phyloP scores from a whole-genome alignment of 2,329 filamentous ascomycete genomes.

The Diaporthe sp. region DNA sequence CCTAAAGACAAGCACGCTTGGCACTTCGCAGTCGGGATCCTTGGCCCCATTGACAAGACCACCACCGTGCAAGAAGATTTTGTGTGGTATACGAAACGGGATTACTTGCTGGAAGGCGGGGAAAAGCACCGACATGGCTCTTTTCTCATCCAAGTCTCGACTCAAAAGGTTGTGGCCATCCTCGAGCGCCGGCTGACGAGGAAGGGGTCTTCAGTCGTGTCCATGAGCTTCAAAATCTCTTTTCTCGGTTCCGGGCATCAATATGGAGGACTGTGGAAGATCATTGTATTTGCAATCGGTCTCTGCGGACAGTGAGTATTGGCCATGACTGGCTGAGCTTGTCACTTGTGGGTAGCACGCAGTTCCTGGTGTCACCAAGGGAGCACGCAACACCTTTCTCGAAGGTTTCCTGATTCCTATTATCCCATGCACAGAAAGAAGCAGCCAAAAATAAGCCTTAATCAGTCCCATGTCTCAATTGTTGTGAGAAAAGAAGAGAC shows the following conservation, averaged over 20 bases:
- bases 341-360: not conserved
- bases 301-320: not conserved
- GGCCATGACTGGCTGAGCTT: not conserved
- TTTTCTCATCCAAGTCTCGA: constrained; percentile 15
- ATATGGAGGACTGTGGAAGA: constrained; percentile 25
- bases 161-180: not conserved
- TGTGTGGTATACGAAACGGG: constrained; percentile 5
- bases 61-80: constrained; percentile 1
- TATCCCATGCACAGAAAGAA: not conserved
- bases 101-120: not conserved
- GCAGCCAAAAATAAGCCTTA: not conserved
- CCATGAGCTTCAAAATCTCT: not conserved
- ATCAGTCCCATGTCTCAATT: not conserved
- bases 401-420: not conserved
- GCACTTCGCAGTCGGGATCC: constrained; percentile 1
- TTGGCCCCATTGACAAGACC: not conserved
- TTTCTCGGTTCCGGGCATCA: not conserved
- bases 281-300: constrained; percentile 21
- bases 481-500: not conserved
- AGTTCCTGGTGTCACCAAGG: not conserved
- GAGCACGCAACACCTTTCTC: not conserved
- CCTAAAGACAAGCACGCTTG: not conserved
- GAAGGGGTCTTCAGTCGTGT: not conserved
- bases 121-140: not conserved
- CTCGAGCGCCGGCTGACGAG: not conserved